Evolutionary conservation across 2,329 filamentous ascomycete genomes (phyloP).

Genomic region (Penicillium aurantiogriseum): DNA sequence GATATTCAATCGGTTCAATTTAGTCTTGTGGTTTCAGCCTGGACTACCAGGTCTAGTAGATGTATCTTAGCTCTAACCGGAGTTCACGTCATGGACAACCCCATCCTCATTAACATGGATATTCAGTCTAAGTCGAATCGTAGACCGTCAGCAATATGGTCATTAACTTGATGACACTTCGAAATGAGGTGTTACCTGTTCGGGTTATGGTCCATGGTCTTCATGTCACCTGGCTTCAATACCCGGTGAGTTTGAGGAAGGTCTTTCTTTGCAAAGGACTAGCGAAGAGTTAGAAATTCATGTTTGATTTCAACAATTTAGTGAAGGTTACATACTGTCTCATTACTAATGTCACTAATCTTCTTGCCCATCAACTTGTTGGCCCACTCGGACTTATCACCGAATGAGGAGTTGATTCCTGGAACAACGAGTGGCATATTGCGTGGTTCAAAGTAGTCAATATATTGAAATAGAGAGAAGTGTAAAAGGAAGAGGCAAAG

Average conservation of each 20-base stretch:
- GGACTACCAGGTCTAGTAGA: neutral
- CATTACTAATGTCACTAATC: slow-evolving; percentile 40
- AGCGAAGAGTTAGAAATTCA: neutral
- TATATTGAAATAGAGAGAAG: neutral
- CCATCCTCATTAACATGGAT: slow-evolving; percentile 46
- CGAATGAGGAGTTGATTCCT: slow-evolving; percentile 37
- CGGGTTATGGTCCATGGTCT: slow-evolving; percentile 44
- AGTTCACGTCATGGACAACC: slow-evolving; percentile 45
- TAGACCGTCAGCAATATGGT: slow-evolving; percentile 1
- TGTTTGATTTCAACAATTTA: too few species aligned
- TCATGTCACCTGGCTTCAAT: slow-evolving; percentile 39
- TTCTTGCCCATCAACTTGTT: slow-evolving; percentile 49
- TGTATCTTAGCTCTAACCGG: slow-evolving; percentile 26
- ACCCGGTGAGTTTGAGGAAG: slow-evolving; percentile 47
- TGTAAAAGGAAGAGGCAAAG: neutral
- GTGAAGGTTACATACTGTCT: slow-evolving; percentile 27
- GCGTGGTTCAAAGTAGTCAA: neutral
- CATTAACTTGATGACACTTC: neutral
- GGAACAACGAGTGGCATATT: slow-evolving; percentile 51
- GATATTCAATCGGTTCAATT: neutral
- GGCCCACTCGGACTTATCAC: slow-evolving; percentile 43
- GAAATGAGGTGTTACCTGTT: slow-evolving; percentile 37
- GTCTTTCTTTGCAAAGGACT: slow-evolving; percentile 49
- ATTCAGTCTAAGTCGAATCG: slow-evolving; percentile 37
- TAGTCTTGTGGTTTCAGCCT: too few species aligned